phyloP scores from a whole-genome alignment of 768 basidiomycete genomes.

The Lyophyllum atratum region DNA sequence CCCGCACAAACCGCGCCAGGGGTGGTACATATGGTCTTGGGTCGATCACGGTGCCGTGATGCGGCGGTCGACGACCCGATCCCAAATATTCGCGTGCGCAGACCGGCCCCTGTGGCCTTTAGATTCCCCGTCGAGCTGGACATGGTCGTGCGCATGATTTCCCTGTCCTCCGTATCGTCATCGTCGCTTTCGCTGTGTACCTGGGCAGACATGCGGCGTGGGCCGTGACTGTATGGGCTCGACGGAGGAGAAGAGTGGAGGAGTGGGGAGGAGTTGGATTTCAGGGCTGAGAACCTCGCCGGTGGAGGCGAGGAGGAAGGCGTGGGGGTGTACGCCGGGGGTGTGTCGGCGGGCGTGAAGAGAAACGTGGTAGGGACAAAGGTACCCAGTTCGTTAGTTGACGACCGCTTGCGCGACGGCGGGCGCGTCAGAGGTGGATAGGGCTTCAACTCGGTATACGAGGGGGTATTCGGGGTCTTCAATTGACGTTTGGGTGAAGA shows the following conservation, averaged over 20 bases:
- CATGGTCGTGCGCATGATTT: constrained; percentile 31
- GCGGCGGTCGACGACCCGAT: constrained; percentile 15
- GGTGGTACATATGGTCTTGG: constrained; percentile 63
- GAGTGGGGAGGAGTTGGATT: constrained; percentile 25
- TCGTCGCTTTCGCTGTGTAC: constrained; percentile 31
- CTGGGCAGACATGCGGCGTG: constrained; percentile 20
- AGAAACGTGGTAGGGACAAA: constrained; percentile 18
- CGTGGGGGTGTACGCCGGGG: constrained; percentile 21
- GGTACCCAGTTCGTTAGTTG: constrained; percentile 14
- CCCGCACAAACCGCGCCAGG: constrained; percentile 63
- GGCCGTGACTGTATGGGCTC: constrained; percentile 6
- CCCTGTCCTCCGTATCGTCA: constrained; percentile 29
- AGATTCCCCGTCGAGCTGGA: constrained; percentile 14
- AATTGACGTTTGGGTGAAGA: not conserved
- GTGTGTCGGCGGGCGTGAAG: constrained; percentile 23
- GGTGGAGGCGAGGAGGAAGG: constrained; percentile 15
- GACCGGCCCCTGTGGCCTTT: constrained; percentile 13
- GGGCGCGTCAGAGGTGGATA: constrained; percentile 3
- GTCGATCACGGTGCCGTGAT: constrained; percentile 29
- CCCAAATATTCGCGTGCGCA: constrained; percentile 35
- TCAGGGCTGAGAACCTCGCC: constrained; percentile 19
- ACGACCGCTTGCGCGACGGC: constrained; percentile 13
- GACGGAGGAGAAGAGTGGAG: constrained; percentile 16
- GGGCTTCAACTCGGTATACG: not conserved
- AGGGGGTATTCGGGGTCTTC: not conserved